Percentiles rank a stretch among this genome's conserved stretches.
Evolutionary conservation across 306 rosid genomes (phyloP).

Genomic region (Cicer pinnatifidum): DNA sequence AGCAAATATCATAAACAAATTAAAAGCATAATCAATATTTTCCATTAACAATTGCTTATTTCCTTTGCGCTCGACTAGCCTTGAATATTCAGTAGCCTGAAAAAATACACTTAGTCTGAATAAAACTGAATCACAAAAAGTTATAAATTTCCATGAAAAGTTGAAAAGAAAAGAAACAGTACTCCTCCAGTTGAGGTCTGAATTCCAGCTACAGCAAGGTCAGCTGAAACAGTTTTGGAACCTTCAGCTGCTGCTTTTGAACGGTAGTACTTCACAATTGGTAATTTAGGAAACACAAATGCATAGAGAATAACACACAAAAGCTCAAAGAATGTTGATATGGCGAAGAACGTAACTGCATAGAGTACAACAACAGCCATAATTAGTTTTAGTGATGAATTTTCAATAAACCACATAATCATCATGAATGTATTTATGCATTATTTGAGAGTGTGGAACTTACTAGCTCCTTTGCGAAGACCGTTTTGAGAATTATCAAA

Average conservation of each 20-base stretch:
- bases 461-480: slow-evolving; percentile 91
- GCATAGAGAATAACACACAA: slow-evolving; percentile 74
- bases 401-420: no score
- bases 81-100: slow-evolving; percentile 58
- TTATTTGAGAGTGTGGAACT: slow-evolving; percentile 39
- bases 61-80: slow-evolving; percentile 54
- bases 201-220: slow-evolving; percentile 86
- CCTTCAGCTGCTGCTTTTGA: slow-evolving; percentile 87
- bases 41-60: slow-evolving; percentile 63
- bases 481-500: slow-evolving; percentile 72
- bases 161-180: slow-evolving; percentile 3
- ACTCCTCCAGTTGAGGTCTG: slow-evolving; percentile 45
- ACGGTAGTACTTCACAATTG: slow-evolving; percentile 80
- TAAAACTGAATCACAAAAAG: background rate
- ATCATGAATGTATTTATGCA: no score
- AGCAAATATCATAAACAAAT: slow-evolving; percentile 59
- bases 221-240: slow-evolving; percentile 80
- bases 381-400: no score
- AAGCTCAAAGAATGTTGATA: slow-evolving; percentile 63
- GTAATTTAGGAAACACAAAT: slow-evolving; percentile 65
- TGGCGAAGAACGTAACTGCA: slow-evolving; percentile 70
- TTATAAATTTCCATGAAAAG: background rate
- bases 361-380: no score
- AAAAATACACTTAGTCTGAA: background rate
- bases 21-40: slow-evolving; percentile 76